Evolutionary conservation across 179 eudicot genomes (phyloP).

Genomic region (Beta corolliflora): DNA sequence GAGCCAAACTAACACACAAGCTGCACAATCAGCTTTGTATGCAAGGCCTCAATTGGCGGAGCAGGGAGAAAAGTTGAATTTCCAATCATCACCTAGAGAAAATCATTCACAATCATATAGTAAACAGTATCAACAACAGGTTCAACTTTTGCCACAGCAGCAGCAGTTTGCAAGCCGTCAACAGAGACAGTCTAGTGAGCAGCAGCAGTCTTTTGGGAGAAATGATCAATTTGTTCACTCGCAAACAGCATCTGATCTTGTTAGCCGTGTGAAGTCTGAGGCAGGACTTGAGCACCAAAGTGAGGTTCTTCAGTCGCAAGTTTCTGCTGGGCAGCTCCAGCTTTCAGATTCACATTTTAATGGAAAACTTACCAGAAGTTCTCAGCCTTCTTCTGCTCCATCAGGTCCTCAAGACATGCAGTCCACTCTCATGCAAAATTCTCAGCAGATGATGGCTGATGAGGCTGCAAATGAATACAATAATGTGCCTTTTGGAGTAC

Average conservation of each 20-base stretch:
- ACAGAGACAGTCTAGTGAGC: slow-evolving; percentile 55
- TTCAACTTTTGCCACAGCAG: slow-evolving; percentile 46
- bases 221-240: slow-evolving; percentile 50
- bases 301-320: slow-evolving; percentile 54
- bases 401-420: slow-evolving; percentile 45
- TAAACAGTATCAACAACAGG: slow-evolving; percentile 55
- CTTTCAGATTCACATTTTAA: slow-evolving; percentile 46
- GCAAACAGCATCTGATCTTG: slow-evolving; percentile 41
- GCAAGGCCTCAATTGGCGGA: slow-evolving; percentile 53
- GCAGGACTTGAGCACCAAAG: slow-evolving; percentile 44
- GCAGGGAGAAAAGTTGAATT: slow-evolving; percentile 48
- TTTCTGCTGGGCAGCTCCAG: slow-evolving; percentile 54
- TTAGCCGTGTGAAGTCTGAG: slow-evolving; percentile 48
- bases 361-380: slow-evolving; percentile 44
- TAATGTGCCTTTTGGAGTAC: slow-evolving; percentile 47
- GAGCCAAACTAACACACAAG: slow-evolving; percentile 42
- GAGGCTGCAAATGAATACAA: slow-evolving; percentile 53
- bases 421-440: slow-evolving; percentile 45
- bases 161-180: slow-evolving; percentile 45
- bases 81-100: slow-evolving; percentile 51
- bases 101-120: slow-evolving; percentile 45
- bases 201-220: slow-evolving; percentile 40
- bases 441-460: slow-evolving; percentile 46
- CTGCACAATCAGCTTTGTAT: slow-evolving; percentile 43
- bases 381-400: slow-evolving; percentile 44